A percentile compares a stretch with the other conserved stretches of the same genome.
Evolutionary conservation across 192 early-diverging fungal genomes (phyloP).

Genomic region (Linnemannia elongata): DNA sequence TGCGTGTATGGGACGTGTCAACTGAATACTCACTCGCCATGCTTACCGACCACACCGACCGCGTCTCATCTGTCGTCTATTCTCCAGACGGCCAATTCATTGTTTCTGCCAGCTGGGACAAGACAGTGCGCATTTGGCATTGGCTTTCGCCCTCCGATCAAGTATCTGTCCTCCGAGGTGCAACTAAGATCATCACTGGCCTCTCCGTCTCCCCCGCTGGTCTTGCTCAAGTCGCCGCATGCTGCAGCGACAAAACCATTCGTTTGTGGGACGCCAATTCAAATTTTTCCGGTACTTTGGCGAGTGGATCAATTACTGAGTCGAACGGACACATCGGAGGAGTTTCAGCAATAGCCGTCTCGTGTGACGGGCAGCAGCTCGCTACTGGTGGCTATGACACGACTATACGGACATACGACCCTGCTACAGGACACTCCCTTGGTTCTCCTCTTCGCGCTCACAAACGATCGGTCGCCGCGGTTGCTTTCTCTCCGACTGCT

Average conservation of each 20-base stretch:
- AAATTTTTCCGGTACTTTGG: background rate
- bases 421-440: background rate
- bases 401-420: background rate
- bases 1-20: background rate
- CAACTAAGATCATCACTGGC: background rate
- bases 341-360: background rate
- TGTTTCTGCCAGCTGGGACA: background rate
- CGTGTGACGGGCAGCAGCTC: background rate
- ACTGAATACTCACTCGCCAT: background rate
- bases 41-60: background rate
- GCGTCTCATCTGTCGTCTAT: background rate
- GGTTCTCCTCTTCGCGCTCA: background rate
- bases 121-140: background rate
- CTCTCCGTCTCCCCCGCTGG: background rate
- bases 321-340: background rate
- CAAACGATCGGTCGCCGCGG: background rate
- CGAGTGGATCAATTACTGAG: background rate
- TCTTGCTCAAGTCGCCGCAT: background rate
- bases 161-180: background rate
- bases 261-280: background rate
- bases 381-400: background rate
- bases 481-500: background rate
- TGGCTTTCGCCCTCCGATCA: background rate
- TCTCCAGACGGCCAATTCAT: background rate
- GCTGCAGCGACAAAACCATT: conserved; percentile 4